Base-by-base conservation (phyloP, 2,329 filamentous ascomycete species). In the Drechslerella stenobrocha region DNA sequence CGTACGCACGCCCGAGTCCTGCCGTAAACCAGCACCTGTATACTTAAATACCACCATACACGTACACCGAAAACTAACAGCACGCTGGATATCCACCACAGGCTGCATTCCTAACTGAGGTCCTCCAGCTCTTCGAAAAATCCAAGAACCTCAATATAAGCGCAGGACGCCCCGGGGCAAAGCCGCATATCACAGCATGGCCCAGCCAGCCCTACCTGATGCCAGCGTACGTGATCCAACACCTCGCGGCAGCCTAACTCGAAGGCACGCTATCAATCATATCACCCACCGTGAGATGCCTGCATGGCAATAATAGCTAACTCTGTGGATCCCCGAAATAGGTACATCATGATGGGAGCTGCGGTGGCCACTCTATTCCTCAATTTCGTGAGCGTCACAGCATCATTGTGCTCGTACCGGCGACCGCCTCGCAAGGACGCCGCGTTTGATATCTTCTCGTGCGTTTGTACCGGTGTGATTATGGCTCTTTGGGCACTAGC, bases 121-220 rank as follows among this genome's bases (percentile, higher is more conserved):
- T 53, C 18, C 51, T 52, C 24, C 44, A 51, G 22, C 15, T 60
- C 26, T 67, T 53, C 44, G 48, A 55, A 23, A 28, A 59, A 7
- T 45, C 63, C 1, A 48, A 40, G 22, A 30, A 55, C 11, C 50
- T 55, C 22, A 67, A 37, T 47, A 67, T 59, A 45, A 67, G 63
- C 35, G 47, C 47, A 18, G 63, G 63, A 3, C 63, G 63, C 13
- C 55, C 63, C 7, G 63, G 63, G 1, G 55, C 63, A 26, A 24
- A 30, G 7, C 63, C 63, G 23, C 60, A 59, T 13, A 67, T 67
- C 44, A 60, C 63, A 45, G 63, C 63, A 55, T 67, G 63, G 63
- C 63, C 63, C 3, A 45, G 6, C 8, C 42, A 59, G 20, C 63
- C 63, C 6, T 55, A 67, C 26, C 37, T 50, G 13, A 34, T 46